Percentiles rank a stretch among this genome's conserved stretches.
Conservation (phyloP, 108 stramenopile genomes). For the Epithemia pelagica region DNA sequence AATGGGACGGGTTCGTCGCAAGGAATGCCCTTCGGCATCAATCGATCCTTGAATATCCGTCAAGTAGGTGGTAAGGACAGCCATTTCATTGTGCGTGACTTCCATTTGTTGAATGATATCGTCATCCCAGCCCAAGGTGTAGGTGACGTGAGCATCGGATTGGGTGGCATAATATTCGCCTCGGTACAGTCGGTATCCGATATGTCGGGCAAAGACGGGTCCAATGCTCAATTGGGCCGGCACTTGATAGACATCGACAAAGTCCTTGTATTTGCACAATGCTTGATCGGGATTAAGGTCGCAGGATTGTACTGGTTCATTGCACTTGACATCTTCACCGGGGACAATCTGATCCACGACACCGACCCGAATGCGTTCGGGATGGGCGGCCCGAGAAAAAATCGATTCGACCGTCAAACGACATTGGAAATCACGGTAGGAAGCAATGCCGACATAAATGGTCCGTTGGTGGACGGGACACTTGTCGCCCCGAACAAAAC, state of each 20-base stretch:
- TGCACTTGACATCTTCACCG: conserved; percentile 66
- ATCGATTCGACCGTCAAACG: conserved; percentile 58
- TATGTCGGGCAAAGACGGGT: conserved; percentile 85
- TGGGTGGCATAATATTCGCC: conserved; percentile 95
- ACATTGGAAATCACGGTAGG: conserved; percentile 77
- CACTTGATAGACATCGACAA: conserved; percentile 77
- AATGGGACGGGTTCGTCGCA: conserved; percentile 72
- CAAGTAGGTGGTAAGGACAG: conserved; percentile 84
- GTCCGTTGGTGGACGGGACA: conserved; percentile 65
- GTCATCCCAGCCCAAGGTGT: conserved; percentile 83
- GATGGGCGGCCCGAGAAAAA: conserved; percentile 42
- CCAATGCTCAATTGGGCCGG: conserved; percentile 77
- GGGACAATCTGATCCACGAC: conserved; percentile 80
- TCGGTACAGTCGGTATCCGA: conserved; percentile 81
- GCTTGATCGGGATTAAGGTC: conserved; percentile 53
- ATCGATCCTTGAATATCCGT: conserved; percentile 77
- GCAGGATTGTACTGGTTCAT: conserved; percentile 70
- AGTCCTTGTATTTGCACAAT: conserved; percentile 64
- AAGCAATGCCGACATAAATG: conserved; percentile 74
- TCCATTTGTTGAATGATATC: conserved; percentile 82
- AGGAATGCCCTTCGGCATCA: conserved; percentile 52
- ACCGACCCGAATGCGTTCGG: conserved; percentile 41
- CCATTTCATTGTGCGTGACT: conserved; percentile 82
- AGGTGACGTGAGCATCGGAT: conserved; percentile 92
- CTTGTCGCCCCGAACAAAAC: conserved; percentile 45